Conservation (phyloP, 345 rosid genomes). For the Dipteronia dyeriana region DNA sequence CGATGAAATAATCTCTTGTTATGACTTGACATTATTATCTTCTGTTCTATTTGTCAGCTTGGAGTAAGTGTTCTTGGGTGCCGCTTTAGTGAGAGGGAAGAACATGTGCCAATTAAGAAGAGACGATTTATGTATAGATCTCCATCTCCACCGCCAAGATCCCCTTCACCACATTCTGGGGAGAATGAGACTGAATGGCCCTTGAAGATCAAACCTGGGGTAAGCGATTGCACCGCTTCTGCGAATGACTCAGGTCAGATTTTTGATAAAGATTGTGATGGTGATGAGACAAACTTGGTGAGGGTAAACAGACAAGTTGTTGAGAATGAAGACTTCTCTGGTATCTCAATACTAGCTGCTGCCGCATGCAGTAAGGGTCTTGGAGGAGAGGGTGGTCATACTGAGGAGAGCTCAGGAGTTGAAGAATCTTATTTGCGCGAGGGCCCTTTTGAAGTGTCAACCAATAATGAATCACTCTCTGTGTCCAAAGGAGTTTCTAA, state of each 20-base stretch:
- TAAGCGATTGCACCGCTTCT: conserved; percentile 8
- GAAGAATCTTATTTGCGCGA: conserved; percentile 14
- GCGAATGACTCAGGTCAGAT: conserved; percentile 9
- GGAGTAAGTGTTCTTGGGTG: conserved; percentile 23
- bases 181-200: conserved; percentile 3
- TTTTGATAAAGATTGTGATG: conserved; percentile 12
- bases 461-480: conserved; percentile 8
- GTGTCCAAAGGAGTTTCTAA: conserved; percentile 10
- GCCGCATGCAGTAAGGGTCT: conserved; percentile 19
- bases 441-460: neutral
- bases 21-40: neutral
- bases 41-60: conserved; percentile 16
- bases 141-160: conserved; percentile 15
- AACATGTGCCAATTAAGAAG: conserved; percentile 28
- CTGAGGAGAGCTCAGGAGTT: conserved; percentile 11
- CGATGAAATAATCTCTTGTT: neutral
- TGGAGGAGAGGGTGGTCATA: conserved; percentile 16
- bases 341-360: conserved; percentile 27
- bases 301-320: neutral
- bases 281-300: conserved; percentile 3
- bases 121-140: conserved; percentile 21
- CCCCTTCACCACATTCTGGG: neutral
- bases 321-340: conserved; percentile 22
- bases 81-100: conserved; percentile 21
- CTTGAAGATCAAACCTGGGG: neutral